Evolutionary conservation across 805 yeast genomes (phyloP).

Genomic region (Yamadazyma tumulicola): DNA sequence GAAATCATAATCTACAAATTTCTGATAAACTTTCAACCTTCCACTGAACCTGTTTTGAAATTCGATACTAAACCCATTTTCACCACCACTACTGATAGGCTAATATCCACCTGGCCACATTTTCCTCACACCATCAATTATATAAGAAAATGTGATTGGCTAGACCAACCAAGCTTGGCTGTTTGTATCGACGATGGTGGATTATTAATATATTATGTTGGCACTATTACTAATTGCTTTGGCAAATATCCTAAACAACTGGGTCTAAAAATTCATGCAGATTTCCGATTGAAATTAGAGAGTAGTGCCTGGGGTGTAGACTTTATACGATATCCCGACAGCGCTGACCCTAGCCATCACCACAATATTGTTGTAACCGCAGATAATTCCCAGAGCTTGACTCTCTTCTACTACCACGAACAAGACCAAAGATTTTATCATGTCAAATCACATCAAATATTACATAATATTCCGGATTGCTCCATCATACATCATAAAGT

Average conservation of each 20-base stretch:
- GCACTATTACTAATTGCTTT: conserved; percentile 19
- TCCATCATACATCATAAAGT: conserved; percentile 27
- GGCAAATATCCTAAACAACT: conserved; percentile 5
- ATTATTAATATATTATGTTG: conserved; percentile 33
- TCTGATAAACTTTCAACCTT: conserved; percentile 27
- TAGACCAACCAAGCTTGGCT: conserved; percentile 34
- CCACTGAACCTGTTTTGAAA: conserved; percentile 19
- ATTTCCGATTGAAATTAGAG: conserved; percentile 27
- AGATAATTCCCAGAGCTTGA: conserved; percentile 50
- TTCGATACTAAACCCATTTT: conserved; percentile 41
- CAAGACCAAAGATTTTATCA: conserved; percentile 24
- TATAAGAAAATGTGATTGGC: conserved; percentile 36
- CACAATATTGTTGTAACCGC: conserved; percentile 44
- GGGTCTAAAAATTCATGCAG: conserved; percentile 21
- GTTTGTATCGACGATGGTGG: conserved; percentile 57
- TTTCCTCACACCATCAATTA: conserved; percentile 57
- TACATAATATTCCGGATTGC: conserved; percentile 56
- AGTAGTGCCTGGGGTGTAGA: conserved; percentile 66
- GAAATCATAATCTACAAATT: conserved; percentile 32
- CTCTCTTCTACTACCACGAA: conserved; percentile 34
- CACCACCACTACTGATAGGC: conserved; percentile 39
- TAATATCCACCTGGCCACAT: conserved; percentile 48
- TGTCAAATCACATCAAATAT: conserved; percentile 38
- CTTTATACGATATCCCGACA: conserved; percentile 20
- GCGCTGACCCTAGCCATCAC: conserved; percentile 13